Percentiles rank a stretch among this genome's conserved stretches.
These are phyloP conservation scores for Umbelopsis sp. DNA, from an alignment of 192 early-diverging fungal genomes.

Conservation along the genomic window DNA sequence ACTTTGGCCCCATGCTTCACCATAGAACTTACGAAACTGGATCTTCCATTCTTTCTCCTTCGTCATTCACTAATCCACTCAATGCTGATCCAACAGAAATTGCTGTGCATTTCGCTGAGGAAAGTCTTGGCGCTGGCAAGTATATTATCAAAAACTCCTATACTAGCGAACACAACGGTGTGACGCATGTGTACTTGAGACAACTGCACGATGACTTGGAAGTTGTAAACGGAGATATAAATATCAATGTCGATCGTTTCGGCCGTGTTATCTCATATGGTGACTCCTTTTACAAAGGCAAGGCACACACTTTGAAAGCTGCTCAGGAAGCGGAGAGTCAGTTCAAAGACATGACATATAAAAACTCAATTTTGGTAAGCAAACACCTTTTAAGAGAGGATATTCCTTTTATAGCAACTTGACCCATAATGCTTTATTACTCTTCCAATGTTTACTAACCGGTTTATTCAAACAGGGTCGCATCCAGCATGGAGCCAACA, in stretches of 20 bases:
- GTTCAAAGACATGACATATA: conserved; percentile 21
- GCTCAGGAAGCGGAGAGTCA: background rate
- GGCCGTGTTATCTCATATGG: conserved; percentile 76
- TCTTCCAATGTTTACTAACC: conserved; percentile 8
- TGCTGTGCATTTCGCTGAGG: conserved; percentile 53
- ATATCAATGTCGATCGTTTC: conserved; percentile 72
- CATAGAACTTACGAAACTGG: conserved; percentile 15
- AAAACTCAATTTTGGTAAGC: conserved; percentile 21
- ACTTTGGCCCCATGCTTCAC: conserved; percentile 8
- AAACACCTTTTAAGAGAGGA: conserved; percentile 1
- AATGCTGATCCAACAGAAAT: conserved; percentile 37
- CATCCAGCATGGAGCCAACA: background rate
- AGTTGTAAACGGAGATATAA: conserved; percentile 84
- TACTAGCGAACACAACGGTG: conserved; percentile 66
- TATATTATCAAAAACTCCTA: conserved; percentile 71
- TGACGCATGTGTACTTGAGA: conserved; percentile 86
- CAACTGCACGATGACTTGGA: conserved; percentile 72
- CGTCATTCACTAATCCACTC: conserved; percentile 3
- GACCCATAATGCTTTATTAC: background rate
- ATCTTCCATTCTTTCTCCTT: background rate
- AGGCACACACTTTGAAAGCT: conserved; percentile 13
- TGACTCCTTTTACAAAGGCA: conserved; percentile 61
- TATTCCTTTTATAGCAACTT: conserved; percentile 13
- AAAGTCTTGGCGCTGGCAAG: conserved; percentile 42
- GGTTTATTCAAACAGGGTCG: conserved; percentile 14